Base-by-base conservation (phyloP, 164 flowering plant species). In the Warburgia ugandensis region DNA sequence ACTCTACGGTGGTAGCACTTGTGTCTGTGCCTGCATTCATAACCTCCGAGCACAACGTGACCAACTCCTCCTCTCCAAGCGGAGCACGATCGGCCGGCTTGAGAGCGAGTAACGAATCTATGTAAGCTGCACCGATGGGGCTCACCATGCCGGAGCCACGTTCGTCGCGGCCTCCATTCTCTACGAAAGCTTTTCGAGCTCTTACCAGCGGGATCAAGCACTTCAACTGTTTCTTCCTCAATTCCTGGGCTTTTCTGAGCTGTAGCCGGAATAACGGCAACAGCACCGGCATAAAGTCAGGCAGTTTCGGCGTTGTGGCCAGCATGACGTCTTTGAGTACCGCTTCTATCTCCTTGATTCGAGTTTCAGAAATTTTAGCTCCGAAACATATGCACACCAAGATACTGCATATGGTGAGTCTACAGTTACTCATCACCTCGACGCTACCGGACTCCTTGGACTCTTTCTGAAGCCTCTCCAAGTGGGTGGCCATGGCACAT, bases 21-120 rank as follows among this genome's bases (percentile, higher is more conserved):
- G 98, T 85, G 37, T 91, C 98, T 0, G 98, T 87, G 0, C 98
- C 98, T 8, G 90, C 96, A 27, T 74, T 83, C 59, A 91, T 77
- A 16, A 76, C 71, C 52, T 87, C 98, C 5, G 94, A 84, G 55
- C 77, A 70, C 0, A 91, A 60, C 1, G 97, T 74, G 8, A 91
- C 92, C 20, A 77, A 71, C 72, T 87, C 95, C 38, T 73, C 86
- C 37, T 81, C 92, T 1, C 83, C 78, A 1, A 83, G 65, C 40
- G 40, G 52, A 11, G 72, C 83, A 3, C 89, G 39, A 0, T 71
- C 78, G 0, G 64, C 61, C 2, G 65, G 73, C 8, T 81, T 62
- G 6, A 91, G 72, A 10, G 48, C 63, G 29, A 81, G 73, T 30
- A 91, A 52, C 2, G 96, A 81, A 69, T 91, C 98, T 0, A 87